Evolutionary conservation across 441 rosid genomes (phyloP).

Genomic region (Jatropha podagrica): DNA sequence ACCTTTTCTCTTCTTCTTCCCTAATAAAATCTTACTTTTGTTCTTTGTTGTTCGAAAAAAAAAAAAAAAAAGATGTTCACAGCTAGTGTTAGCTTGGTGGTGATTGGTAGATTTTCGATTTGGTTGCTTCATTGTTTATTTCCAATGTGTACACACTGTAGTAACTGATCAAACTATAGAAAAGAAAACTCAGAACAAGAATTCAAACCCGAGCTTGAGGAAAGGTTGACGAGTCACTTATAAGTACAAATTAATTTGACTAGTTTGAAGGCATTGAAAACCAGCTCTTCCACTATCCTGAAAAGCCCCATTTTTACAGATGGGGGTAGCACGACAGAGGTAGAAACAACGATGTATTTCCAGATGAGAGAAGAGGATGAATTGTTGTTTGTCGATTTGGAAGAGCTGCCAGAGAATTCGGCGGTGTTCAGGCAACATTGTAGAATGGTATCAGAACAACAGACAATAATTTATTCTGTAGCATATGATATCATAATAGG

Average conservation of each 20-base stretch:
- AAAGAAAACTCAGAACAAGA: constrained; percentile 22
- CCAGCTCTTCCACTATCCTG: constrained; percentile 66
- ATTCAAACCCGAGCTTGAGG: constrained; percentile 19
- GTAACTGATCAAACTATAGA: no score
- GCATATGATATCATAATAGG: no score
- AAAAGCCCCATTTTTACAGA: constrained; percentile 65
- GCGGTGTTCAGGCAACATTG: constrained; percentile 63
- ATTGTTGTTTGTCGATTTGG: constrained; percentile 90
- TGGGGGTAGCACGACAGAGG: constrained; percentile 31
- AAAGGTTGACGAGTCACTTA: constrained; percentile 44
- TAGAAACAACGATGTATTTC: constrained; percentile 44
- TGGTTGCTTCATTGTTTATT: no score
- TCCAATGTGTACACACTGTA: no score
- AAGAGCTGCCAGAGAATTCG: constrained; percentile 92
- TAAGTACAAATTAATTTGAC: constrained; percentile 59
- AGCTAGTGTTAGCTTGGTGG: no score
- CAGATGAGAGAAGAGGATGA: constrained; percentile 93
- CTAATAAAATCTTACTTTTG: no score
- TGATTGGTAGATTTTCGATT: no score
- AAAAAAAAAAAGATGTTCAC: no score
- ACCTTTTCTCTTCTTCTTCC: no score
- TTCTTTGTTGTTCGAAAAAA: no score
- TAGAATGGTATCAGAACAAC: constrained; percentile 32
- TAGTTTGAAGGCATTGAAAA: constrained; percentile 80
- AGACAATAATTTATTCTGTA: no score